phyloP scores from a whole-genome alignment of 306 rosid species.

The Morella rubra region DNA sequence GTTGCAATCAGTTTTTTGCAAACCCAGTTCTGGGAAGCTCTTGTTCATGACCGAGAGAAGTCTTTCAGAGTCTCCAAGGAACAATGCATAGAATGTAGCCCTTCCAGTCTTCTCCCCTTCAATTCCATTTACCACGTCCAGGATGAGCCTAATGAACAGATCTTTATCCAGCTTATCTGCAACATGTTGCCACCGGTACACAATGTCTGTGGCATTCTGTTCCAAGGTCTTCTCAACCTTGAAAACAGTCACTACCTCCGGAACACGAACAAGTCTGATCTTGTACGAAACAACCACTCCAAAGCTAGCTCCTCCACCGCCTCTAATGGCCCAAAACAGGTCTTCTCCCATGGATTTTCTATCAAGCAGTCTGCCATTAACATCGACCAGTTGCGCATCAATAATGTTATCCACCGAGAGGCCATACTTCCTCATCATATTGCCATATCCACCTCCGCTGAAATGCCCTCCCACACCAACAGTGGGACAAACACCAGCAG shows the following conservation, averaged over 20 bases:
- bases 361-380: slow-evolving; percentile 33
- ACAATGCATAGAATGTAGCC: slow-evolving; percentile 30
- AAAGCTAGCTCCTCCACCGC: slow-evolving; percentile 42
- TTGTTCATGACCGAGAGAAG: slow-evolving; percentile 28
- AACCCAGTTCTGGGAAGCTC: slow-evolving; percentile 37
- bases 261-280: slow-evolving; percentile 38
- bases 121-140: slow-evolving; percentile 19
- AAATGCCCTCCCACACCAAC: slow-evolving; percentile 48
- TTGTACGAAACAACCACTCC: slow-evolving; percentile 40
- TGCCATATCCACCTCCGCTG: slow-evolving; percentile 44
- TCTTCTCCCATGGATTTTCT: slow-evolving; percentile 48
- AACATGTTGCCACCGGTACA: slow-evolving; percentile 26
- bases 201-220: slow-evolving; percentile 33
- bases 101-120: slow-evolving; percentile 18
- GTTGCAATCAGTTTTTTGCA: slow-evolving; percentile 22
- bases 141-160: slow-evolving; percentile 36
- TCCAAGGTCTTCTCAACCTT: slow-evolving; percentile 9
- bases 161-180: slow-evolving; percentile 36
- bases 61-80: slow-evolving; percentile 34
- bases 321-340: slow-evolving; percentile 42
- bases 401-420: slow-evolving; percentile 37
- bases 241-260: slow-evolving; percentile 35
- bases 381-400: slow-evolving; percentile 36
- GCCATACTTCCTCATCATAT: slow-evolving; percentile 51
- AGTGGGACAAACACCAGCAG: slow-evolving; percentile 40